Percentiles rank a stretch among this genome's conserved stretches.
Evolutionary conservation across 2,329 filamentous ascomycete species (phyloP).

Genomic region (Botrytis fragariae): DNA sequence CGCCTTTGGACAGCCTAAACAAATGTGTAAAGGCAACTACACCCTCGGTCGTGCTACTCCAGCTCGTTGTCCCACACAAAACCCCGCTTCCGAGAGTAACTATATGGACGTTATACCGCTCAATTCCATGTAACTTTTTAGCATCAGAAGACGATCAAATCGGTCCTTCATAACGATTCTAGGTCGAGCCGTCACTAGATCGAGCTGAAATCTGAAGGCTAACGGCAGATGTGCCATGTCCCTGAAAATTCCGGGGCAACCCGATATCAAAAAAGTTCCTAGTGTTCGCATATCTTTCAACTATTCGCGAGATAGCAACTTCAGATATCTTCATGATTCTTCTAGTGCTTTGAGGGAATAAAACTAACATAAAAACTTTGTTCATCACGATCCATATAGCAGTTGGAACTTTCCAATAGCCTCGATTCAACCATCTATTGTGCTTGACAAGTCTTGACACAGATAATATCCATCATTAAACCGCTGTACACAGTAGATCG

Average conservation of each 20-base stretch:
- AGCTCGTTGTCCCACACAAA: neutral
- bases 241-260: neutral
- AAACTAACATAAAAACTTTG: neutral
- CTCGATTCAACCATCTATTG: too few species aligned
- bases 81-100: constrained; percentile 1
- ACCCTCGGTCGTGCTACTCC: neutral
- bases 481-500: neutral
- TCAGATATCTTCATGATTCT: neutral
- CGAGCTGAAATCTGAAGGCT: neutral
- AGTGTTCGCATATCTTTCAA: neutral
- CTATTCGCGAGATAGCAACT: neutral
- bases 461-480: neutral
- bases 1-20: neutral
- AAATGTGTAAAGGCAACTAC: neutral
- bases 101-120: neutral
- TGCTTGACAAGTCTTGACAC: neutral
- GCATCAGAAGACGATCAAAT: constrained; percentile 10
- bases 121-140: neutral
- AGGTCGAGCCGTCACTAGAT: neutral
- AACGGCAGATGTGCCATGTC: neutral
- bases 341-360: neutral
- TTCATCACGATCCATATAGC: neutral
- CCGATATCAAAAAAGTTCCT: neutral
- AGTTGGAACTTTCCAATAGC: constrained; percentile 10
- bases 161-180: neutral